These are phyloP conservation scores for Collybiopsis luxurians DNA, from an alignment of 768 basidiomycete genomes.

Conservation along the genomic window DNA sequence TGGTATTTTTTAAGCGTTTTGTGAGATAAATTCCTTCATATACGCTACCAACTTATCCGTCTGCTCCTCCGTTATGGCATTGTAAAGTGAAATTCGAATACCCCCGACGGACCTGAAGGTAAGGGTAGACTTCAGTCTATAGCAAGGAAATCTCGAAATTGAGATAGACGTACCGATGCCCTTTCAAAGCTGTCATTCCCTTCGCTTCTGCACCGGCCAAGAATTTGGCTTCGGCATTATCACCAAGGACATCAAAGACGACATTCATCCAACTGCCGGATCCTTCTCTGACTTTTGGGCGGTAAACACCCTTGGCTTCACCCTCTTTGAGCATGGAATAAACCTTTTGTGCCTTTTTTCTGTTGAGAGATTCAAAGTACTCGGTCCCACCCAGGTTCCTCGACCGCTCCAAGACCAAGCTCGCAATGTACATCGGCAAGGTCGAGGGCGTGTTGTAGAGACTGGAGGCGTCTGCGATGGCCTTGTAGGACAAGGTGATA, in stretches of 20 bases:
- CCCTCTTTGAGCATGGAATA: conserved; percentile 74
- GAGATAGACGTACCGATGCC: conserved; percentile 70
- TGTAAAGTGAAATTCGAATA: conserved; percentile 85
- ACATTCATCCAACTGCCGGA: conserved; percentile 96
- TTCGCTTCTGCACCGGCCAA: conserved; percentile 73
- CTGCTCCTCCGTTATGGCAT: conserved; percentile 78
- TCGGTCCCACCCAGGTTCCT: conserved; percentile 60
- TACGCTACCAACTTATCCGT: conserved; percentile 60
- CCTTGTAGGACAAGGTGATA: conserved; percentile 78
- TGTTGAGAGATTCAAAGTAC: conserved; percentile 65
- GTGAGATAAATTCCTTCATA: conserved; percentile 50
- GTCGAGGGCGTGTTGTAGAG: conserved; percentile 94
- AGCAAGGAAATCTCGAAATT: neutral
- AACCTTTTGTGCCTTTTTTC: conserved; percentile 71
- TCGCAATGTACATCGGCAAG: conserved; percentile 86
- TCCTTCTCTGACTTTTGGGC: conserved; percentile 66
- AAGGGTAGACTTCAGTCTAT: neutral
- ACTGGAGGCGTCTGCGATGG: conserved; percentile 68
- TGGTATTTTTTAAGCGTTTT: conserved; percentile 4
- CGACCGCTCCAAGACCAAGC: conserved; percentile 77
- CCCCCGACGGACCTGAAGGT: conserved; percentile 53
- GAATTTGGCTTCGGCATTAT: conserved; percentile 73
- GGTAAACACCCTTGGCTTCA: conserved; percentile 66
- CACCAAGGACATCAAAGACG: conserved; percentile 75
- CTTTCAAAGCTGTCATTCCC: conserved; percentile 86